A percentile compares a stretch with the other conserved stretches of the same genome.
Conservation (phyloP, 495 filamentous ascomycete species). For the Elasticomyces elasticus region DNA sequence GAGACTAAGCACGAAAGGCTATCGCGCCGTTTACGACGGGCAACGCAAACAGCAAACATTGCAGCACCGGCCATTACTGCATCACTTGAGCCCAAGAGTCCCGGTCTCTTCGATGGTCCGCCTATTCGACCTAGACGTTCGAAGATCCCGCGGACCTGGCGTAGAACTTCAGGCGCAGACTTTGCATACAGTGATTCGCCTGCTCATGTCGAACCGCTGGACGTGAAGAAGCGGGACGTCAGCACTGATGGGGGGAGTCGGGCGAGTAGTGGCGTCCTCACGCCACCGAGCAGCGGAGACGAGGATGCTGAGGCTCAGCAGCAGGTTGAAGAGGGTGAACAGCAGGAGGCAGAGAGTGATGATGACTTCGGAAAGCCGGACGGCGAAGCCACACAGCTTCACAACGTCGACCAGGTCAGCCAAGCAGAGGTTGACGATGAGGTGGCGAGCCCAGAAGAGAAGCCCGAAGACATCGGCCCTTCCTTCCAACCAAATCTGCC, state of each 20-base stretch:
- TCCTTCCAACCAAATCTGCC: constrained; percentile 31
- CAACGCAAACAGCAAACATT: not conserved
- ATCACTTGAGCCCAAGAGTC: no score
- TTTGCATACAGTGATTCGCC: constrained; percentile 30
- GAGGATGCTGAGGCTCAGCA: not conserved
- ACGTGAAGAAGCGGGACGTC: not conserved
- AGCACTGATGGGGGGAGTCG: constrained; percentile 8
- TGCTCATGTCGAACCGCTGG: constrained; percentile 2
- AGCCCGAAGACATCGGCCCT: constrained; percentile 29
- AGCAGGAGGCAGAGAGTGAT: constrained; percentile 9
- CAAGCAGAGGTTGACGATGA: no score
- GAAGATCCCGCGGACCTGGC: constrained; percentile 39
- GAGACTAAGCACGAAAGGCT: not conserved
- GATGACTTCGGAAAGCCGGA: not conserved
- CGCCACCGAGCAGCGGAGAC: constrained; percentile 13
- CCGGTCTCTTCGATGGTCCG: constrained; percentile 14
- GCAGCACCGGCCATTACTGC: not conserved
- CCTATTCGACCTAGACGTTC: constrained; percentile 28
- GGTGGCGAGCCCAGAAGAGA: constrained; percentile 22
- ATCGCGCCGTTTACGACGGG: not conserved
- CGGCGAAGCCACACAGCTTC: not conserved
- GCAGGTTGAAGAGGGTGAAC: not conserved
- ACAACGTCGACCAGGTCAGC: not conserved
- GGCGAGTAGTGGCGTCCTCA: constrained; percentile 16
- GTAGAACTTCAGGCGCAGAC: constrained; percentile 29